These are phyloP conservation scores for Clitopilus passeckerianus DNA, from an alignment of 768 basidiomycete species.

Conservation along the genomic window DNA sequence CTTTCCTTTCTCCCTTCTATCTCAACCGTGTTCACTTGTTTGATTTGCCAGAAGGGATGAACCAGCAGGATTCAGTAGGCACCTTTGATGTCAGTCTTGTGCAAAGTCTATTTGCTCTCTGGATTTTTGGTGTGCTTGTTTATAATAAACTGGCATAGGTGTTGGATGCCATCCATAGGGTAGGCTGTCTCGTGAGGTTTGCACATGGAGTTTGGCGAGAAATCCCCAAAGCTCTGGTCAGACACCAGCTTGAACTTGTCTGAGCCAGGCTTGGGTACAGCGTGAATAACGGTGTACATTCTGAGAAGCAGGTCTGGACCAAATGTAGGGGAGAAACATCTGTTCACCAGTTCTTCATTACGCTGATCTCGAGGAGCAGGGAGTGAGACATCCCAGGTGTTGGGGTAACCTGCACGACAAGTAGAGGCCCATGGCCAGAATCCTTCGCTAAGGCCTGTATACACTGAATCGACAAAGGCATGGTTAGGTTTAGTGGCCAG, in stretches of 20 bases:
- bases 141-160: conserved; percentile 4
- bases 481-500: conserved; percentile 28
- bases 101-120: conserved; percentile 19
- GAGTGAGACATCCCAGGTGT: conserved; percentile 9
- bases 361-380: conserved; percentile 8
- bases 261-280: conserved; percentile 26
- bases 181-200: neutral
- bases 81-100: conserved; percentile 30
- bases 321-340: conserved; percentile 16
- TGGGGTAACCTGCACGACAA: conserved; percentile 4
- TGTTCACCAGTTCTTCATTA: conserved; percentile 11
- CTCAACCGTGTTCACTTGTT: conserved; percentile 21
- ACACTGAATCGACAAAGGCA: conserved; percentile 24
- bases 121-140: conserved; percentile 33
- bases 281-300: conserved; percentile 27
- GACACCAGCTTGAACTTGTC: neutral
- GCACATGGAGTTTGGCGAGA: neutral
- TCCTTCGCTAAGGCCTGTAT: conserved; percentile 19
- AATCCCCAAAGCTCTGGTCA: neutral
- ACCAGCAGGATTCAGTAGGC: conserved; percentile 31
- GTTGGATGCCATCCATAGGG: neutral
- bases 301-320: conserved; percentile 19
- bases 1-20: conserved; percentile 17
- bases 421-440: conserved; percentile 34
- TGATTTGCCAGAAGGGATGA: conserved; percentile 35